Percentiles rank a stretch among this genome's conserved stretches.
Evolutionary conservation across 192 early-diverging fungal genomes (phyloP).

Genomic region (Neocallimastix lanati): DNA sequence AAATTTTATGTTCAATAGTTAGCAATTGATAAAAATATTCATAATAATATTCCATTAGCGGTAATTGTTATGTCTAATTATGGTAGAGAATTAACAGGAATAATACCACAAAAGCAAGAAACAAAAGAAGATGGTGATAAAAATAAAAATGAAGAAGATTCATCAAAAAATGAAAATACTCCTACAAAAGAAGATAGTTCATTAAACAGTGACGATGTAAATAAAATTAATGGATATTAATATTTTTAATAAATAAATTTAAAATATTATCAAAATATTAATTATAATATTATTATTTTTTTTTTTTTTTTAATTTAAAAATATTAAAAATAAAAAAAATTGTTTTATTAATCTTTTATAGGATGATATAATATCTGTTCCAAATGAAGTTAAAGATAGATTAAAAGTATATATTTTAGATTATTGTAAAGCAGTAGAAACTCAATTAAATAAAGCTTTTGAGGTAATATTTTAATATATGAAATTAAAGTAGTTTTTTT

Average conservation of each 20-base stretch:
- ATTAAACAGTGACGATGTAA: background rate
- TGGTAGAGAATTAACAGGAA: background rate
- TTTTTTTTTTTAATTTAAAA: too few species aligned
- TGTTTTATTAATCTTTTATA: background rate
- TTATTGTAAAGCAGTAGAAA: background rate
- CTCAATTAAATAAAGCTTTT: background rate
- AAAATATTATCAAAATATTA: too few species aligned
- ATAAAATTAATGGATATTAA: background rate
- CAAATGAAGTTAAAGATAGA: background rate
- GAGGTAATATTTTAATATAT: too few species aligned
- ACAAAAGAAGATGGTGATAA: background rate
- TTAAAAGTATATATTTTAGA: background rate
- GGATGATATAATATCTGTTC: background rate
- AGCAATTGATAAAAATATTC: background rate
- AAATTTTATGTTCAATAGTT: background rate
- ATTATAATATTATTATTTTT: too few species aligned
- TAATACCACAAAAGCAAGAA: background rate
- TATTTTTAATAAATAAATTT: too few species aligned
- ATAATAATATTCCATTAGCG: background rate
- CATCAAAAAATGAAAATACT: background rate
- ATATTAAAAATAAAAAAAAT: too few species aligned
- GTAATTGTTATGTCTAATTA: background rate
- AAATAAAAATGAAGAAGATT: background rate
- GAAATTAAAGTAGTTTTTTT: too few species aligned
- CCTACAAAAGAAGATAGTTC: background rate